These are phyloP conservation scores for Nicotiana knightiana DNA, from an alignment of 257 asterid species.

Conservation along the genomic window DNA sequence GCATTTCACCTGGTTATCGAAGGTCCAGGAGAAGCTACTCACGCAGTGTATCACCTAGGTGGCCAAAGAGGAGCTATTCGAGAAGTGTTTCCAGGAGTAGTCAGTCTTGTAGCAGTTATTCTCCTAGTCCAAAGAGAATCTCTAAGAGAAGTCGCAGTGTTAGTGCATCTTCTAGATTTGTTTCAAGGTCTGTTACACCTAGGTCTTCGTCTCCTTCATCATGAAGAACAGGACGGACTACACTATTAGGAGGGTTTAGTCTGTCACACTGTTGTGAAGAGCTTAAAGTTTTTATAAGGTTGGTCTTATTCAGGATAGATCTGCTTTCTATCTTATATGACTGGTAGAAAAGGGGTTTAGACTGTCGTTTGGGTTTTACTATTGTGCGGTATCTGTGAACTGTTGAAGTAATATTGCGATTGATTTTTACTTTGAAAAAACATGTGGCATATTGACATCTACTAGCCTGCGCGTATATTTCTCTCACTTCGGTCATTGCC, in stretches of 20 bases:
- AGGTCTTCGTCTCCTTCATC: slow-evolving; percentile 12
- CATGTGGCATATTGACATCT: neutral
- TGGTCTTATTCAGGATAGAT: neutral
- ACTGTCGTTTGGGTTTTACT: neutral
- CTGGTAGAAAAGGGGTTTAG: neutral
- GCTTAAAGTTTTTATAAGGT: neutral
- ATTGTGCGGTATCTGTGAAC: neutral
- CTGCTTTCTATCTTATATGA: neutral
- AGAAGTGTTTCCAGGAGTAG: slow-evolving; percentile 40
- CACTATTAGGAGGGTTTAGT: neutral
- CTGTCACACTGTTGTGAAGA: neutral
- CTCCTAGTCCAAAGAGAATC: slow-evolving; percentile 23
- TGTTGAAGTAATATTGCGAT: neutral
- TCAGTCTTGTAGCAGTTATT: slow-evolving; percentile 14
- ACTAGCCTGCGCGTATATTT: neutral
- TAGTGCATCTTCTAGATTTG: slow-evolving; percentile 40
- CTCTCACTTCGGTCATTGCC: neutral
- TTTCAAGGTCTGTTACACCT: slow-evolving; percentile 38
- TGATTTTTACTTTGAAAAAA: neutral
- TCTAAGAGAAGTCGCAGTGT: slow-evolving; percentile 37
- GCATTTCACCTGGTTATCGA: slow-evolving; percentile 10
- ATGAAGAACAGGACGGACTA: neutral
- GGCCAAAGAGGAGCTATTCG: slow-evolving; percentile 34
- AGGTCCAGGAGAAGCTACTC: slow-evolving; percentile 39
- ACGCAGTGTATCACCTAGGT: slow-evolving; percentile 27